These are phyloP conservation scores for Neurospora sp. DNA, from an alignment of 495 filamentous ascomycete genomes.

Conservation along the genomic window DNA sequence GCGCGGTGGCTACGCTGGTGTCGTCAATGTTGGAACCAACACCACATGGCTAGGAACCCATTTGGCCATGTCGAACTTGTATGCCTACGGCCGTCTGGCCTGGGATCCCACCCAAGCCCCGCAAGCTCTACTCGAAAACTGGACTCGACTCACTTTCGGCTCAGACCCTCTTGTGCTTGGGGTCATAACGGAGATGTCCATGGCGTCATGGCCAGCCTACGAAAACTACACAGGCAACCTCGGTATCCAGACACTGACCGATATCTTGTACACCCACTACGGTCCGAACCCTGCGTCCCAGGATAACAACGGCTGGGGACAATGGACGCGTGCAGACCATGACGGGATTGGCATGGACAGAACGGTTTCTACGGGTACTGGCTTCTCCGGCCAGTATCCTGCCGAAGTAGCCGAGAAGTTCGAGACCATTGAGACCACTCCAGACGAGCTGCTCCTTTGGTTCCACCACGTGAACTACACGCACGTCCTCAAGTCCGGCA, in stretches of 20 bases:
- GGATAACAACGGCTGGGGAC: constrained; percentile 60
- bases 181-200: constrained; percentile 51
- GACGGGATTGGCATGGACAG: constrained; percentile 61
- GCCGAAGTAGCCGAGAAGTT: constrained; percentile 44
- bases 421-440: constrained; percentile 53
- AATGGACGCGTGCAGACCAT: constrained; percentile 59
- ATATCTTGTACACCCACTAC: constrained; percentile 57
- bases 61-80: constrained; percentile 62
- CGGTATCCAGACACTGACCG: constrained; percentile 58
- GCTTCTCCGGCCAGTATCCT: constrained; percentile 56
- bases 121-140: constrained; percentile 46
- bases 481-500: constrained; percentile 49
- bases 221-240: constrained; percentile 64
- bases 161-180: constrained; percentile 41
- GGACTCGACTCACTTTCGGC: constrained; percentile 57
- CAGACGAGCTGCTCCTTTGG: constrained; percentile 61
- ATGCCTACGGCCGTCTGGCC: constrained; percentile 55
- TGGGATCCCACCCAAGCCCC: constrained; percentile 47
- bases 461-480: constrained; percentile 70
- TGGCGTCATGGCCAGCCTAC: constrained; percentile 62
- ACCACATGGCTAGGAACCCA: constrained; percentile 59
- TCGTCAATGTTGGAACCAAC: constrained; percentile 61
- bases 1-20: constrained; percentile 53
- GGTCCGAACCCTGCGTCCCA: constrained; percentile 57
- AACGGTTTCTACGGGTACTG: constrained; percentile 56